Base-by-base conservation (phyloP, 441 rosid species). In the Raphanus hybrid region DNA sequence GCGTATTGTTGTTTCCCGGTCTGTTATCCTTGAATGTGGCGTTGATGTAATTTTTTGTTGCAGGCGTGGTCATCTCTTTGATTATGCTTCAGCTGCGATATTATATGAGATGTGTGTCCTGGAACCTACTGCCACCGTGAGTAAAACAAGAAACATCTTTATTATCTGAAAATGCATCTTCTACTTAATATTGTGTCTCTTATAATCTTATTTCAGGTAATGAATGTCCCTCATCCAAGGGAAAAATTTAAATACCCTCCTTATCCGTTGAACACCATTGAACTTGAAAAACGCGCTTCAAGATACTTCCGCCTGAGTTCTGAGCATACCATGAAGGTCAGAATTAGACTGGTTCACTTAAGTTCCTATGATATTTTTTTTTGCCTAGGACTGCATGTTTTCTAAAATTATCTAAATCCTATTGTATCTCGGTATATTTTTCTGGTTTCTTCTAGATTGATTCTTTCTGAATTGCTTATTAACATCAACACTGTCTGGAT, bases 21-120 rank as follows among this genome's bases (percentile, higher is more conserved):
- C 35, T 32, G 14, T 75, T 80, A 23, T 64, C 76, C 63, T 52
- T 64, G 8, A 63, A 73, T 75, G 39, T 58, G 67, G 48, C 26
- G 65, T 75, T 65, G 70, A 70, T 48, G 54, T 35, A 26, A 39
- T 75, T 50, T 73, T 73, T 74, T 54, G 78, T 87, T 84, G 72
- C 88, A 95, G 99, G 95, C 98, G 98, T 75, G 97, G 93, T 59
- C 98, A 90, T 81, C 88, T 95, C 61, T 95, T 95, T 84, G 98
- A 95, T 84, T 86, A 89, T 80, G 85, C 88, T 75, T 83, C 86
- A 65, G 97, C 92, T 20, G 93, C 88, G 75, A 81, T 87, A 79
- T 82, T 91, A 64, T 91, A 95, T 84, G 97, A 95, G 86, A 91
- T 95, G 99, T 95, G 98, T 81, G 87, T 93, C 26, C 79, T 85